Evolutionary conservation across 192 early-diverging fungal species (phyloP).

Genomic region (Podila verticillata): DNA sequence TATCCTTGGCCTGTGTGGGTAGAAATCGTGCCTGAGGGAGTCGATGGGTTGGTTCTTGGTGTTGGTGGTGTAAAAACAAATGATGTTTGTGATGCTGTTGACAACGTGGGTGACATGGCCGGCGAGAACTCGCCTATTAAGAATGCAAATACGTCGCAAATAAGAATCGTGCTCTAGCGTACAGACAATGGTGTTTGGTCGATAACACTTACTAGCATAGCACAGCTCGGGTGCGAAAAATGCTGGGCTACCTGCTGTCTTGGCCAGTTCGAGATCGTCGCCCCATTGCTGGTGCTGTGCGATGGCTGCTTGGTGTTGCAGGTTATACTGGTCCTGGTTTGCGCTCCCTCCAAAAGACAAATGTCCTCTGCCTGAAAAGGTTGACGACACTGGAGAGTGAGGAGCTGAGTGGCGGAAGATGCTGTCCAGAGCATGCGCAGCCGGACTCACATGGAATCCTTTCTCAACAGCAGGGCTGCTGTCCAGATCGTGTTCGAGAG

Average conservation of each 20-base stretch:
- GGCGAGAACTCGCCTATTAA: conserved; percentile 39
- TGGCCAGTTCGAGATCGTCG: conserved; percentile 88
- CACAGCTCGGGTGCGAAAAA: conserved; percentile 99
- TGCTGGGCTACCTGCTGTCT: conserved; percentile 95
- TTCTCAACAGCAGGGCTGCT: conserved; percentile 41
- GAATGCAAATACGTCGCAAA: not conserved
- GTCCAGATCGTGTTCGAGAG: conserved; percentile 50
- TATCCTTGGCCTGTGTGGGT: conserved; percentile 13
- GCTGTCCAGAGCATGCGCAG: conserved; percentile 37
- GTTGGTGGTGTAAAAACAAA: conserved; percentile 39
- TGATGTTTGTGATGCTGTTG: conserved; percentile 42
- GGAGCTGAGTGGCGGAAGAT: conserved; percentile 24
- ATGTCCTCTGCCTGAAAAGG: conserved; percentile 8
- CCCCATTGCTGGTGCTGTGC: conserved; percentile 54
- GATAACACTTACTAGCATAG: conserved; percentile 62
- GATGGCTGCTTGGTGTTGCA: conserved; percentile 46
- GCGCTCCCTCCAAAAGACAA: not conserved
- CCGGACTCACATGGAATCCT: conserved; percentile 8
- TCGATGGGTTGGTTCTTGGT: conserved; percentile 29
- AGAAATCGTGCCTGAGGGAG: conserved; percentile 21
- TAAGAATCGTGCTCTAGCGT: not conserved
- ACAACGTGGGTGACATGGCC: conserved; percentile 25
- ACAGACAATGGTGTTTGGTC: not conserved
- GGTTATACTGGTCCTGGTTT: conserved; percentile 4
- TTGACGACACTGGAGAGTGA: conserved; percentile 45